Percentiles rank a stretch among this genome's conserved stretches.
These are phyloP conservation scores for Candida ovalis DNA, from an alignment of 805 yeast genomes.

Conservation along the genomic window DNA sequence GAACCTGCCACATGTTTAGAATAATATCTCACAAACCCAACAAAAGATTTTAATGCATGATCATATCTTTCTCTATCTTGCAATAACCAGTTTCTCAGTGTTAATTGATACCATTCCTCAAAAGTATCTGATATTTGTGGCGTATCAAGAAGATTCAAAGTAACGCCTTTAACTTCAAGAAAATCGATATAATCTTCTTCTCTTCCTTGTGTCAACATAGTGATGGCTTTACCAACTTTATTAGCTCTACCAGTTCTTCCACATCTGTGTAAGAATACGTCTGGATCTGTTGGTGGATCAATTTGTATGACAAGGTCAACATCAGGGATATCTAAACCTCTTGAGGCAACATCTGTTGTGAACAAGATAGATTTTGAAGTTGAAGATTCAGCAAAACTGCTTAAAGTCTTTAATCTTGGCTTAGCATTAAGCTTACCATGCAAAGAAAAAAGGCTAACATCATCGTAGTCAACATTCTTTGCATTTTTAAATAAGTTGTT, in stretches of 20 bases:
- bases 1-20: constrained; percentile 86
- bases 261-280: constrained; percentile 85
- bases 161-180: constrained; percentile 66
- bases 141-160: constrained; percentile 38
- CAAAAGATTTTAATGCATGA: constrained; percentile 71
- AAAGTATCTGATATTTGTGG: constrained; percentile 17
- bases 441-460: constrained; percentile 54
- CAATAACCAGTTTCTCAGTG: constrained; percentile 52
- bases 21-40: constrained; percentile 79
- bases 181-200: constrained; percentile 83
- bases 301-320: constrained; percentile 92
- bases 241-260: constrained; percentile 97
- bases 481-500: constrained; percentile 34
- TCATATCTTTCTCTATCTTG: constrained; percentile 82
- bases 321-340: constrained; percentile 94
- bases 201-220: constrained; percentile 66
- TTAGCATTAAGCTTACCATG: constrained; percentile 90
- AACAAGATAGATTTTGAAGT: constrained; percentile 57
- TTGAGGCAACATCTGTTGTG: constrained; percentile 98
- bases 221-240: constrained; percentile 71
- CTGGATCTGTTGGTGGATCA: constrained; percentile 94
- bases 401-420: constrained; percentile 71
- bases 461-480: constrained; percentile 11
- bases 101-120: constrained; percentile 26
- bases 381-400: constrained; percentile 48